Evolutionary conservation across 2,329 filamentous ascomycete genomes (phyloP).

Genomic region (Monilinia vaccinii-corymbosi): DNA sequence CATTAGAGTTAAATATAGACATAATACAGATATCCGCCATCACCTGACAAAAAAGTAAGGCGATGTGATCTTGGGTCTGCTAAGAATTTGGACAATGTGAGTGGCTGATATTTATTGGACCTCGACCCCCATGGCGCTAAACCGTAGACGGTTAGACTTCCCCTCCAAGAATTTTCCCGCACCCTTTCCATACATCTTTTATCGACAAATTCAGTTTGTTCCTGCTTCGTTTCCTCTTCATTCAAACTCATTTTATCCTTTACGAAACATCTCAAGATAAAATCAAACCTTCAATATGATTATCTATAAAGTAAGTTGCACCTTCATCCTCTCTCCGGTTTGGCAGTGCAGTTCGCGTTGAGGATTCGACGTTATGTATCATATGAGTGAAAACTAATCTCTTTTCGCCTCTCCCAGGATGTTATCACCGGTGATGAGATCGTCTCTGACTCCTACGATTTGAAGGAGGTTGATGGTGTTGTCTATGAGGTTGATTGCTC

Average conservation of each 20-base stretch:
- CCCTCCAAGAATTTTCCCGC: slow-evolving; percentile 10
- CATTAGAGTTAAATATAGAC: no score
- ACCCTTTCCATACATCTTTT: background rate
- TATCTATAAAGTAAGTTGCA: slow-evolving; percentile 42
- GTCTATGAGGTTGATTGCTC: slow-evolving; percentile 87
- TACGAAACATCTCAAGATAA: background rate
- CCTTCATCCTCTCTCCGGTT: background rate
- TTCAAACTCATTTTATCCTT: background rate
- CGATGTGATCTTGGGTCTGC: no score
- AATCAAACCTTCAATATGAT: slow-evolving; percentile 38
- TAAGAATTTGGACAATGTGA: no score
- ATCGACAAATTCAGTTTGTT: background rate
- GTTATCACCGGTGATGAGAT: slow-evolving; percentile 86
- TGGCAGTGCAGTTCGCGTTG: background rate
- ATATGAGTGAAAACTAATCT: slow-evolving; percentile 7
- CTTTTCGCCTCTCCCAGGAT: slow-evolving; percentile 51
- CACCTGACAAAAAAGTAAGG: no score
- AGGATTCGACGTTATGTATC: background rate
- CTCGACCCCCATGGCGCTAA: background rate
- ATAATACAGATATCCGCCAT: no score
- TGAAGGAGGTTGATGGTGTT: slow-evolving; percentile 70
- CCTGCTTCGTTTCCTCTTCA: slow-evolving; percentile 1
- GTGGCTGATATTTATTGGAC: no score
- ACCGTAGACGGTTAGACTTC: slow-evolving; percentile 4
- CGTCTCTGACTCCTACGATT: slow-evolving; percentile 86